Conservation (phyloP, 331 rosid genomes). For the Quercus tomentella region DNA sequence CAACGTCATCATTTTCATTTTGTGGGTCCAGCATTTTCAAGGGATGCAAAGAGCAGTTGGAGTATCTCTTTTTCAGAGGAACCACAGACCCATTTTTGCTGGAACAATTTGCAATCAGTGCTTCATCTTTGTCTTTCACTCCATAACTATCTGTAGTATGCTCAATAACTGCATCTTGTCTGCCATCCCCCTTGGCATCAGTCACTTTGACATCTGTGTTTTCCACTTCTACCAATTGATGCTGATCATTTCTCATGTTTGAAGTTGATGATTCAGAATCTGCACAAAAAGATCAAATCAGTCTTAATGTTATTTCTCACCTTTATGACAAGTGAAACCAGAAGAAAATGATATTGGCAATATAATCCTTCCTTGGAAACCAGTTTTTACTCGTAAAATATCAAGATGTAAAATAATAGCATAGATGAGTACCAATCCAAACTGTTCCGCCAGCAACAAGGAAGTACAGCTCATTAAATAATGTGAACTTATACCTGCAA, state of each 20-base stretch:
- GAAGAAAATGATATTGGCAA: neutral
- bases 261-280: constrained; percentile 53
- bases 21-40: constrained; percentile 26
- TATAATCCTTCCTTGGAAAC: neutral
- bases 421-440: constrained; percentile 77
- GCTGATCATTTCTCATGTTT: constrained; percentile 29
- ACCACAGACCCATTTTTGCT: constrained; percentile 28
- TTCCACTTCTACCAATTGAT: constrained; percentile 35
- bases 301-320: constrained; percentile 2
- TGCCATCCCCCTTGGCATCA: constrained; percentile 39
- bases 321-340: neutral
- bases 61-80: constrained; percentile 21
- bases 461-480: constrained; percentile 96
- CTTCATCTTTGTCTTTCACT: constrained; percentile 25
- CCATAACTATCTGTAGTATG: constrained; percentile 27
- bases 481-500: constrained; percentile 94
- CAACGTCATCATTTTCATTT: constrained; percentile 62
- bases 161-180: constrained; percentile 34
- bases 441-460: constrained; percentile 98
- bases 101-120: constrained; percentile 8
- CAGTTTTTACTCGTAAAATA: neutral
- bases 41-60: constrained; percentile 12
- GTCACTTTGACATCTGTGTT: constrained; percentile 31
- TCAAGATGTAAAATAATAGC: neutral
- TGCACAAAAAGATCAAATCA: constrained; percentile 30